Evolutionary conservation across 73 alveolate species (phyloP), one percentile per base, ranked within the genome.

Genomic region (Symbiodinium pilosum): DNA sequence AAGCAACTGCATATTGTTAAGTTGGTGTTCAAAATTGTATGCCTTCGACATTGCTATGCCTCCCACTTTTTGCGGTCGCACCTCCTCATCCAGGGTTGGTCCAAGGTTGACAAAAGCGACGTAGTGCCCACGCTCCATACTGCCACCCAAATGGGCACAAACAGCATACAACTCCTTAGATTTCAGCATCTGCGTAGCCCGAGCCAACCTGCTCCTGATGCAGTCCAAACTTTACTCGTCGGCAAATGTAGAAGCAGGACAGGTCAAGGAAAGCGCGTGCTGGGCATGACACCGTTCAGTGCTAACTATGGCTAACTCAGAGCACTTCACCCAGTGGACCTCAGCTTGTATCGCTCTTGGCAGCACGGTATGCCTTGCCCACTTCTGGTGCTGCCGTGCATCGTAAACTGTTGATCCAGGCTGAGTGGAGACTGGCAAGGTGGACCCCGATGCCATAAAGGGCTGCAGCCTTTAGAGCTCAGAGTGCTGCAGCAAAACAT

Each of bases 71-170:
- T n/a, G n/a, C n/a, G n/a, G 59, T 14, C 59, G 43, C 44, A 36
- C 92, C 38, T 56, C 54, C 84, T 24, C 92, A 54, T 92, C 39
- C 54, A 92, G 43, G 32, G 39, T 43, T 56, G 92, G 83, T 20
- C 98, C 98, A 0, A 38, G 56, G 69, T 92, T 92, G 92, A 92
- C 84, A 87, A 92, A 92, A 32, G 98, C 98, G 32, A 92, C 91
- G 73, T 92, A 92, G 64, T 92, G 98, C 52, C 98, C 98, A 20
- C 91, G 92, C 41, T 92, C 92, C 98, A 92, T 92, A 54, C 92
- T 92, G 43, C 91, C 98, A 34, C 98, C 98, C 91, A 73, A 39
- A 41, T 92, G 98, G 1, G 71, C 86, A 21, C 98, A 92, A 34
- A 92, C 91, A 73, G 92, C 92, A 40, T 83, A 83, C 41, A 83